These are phyloP conservation scores for Calonectria hawksworthii DNA, from an alignment of 2,329 filamentous ascomycete genomes.

Conservation along the genomic window DNA sequence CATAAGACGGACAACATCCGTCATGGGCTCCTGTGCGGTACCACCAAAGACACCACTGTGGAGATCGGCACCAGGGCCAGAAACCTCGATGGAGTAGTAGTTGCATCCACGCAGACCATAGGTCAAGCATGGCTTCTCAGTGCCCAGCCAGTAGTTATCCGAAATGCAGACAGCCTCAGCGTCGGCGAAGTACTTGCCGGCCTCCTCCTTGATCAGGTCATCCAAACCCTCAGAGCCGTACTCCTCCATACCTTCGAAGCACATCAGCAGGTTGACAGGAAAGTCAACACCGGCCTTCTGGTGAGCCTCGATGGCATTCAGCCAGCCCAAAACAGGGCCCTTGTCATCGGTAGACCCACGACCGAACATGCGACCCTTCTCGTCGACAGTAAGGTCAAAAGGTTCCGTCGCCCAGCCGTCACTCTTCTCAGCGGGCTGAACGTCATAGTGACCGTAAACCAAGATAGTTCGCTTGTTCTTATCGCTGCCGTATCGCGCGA, in stretches of 20 bases:
- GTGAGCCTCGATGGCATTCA: conserved; percentile 98
- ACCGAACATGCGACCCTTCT: conserved; percentile 95
- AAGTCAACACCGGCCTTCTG: conserved; percentile 95
- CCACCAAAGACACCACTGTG: conserved; percentile 98
- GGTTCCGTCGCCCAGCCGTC: conserved; percentile 98
- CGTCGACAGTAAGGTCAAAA: conserved; percentile 88
- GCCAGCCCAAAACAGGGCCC: conserved; percentile 95
- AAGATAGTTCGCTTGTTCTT: conserved; percentile 94
- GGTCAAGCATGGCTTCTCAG: conserved; percentile 97
- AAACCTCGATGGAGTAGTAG: conserved; percentile 95
- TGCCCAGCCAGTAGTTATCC: conserved; percentile 99
- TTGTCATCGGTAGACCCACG: conserved; percentile 98
- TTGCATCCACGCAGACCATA: conserved; percentile 98
- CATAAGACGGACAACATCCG: conserved; percentile 88
- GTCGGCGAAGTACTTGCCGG: conserved; percentile 94
- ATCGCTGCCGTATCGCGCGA: conserved; percentile 93
- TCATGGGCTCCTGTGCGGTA: conserved; percentile 98
- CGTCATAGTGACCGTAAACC: conserved; percentile 98
- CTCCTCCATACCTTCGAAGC: conserved; percentile 99
- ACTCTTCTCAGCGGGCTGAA: conserved; percentile 92
- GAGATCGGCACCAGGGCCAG: conserved; percentile 91
- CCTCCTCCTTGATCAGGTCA: conserved; percentile 92
- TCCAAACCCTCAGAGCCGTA: conserved; percentile 97
- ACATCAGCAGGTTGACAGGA: conserved; percentile 98
- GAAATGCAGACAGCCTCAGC: conserved; percentile 98